Evolutionary conservation across 2,329 filamentous ascomycete genomes (phyloP).

Genomic region (Talaromyces marneffei): DNA sequence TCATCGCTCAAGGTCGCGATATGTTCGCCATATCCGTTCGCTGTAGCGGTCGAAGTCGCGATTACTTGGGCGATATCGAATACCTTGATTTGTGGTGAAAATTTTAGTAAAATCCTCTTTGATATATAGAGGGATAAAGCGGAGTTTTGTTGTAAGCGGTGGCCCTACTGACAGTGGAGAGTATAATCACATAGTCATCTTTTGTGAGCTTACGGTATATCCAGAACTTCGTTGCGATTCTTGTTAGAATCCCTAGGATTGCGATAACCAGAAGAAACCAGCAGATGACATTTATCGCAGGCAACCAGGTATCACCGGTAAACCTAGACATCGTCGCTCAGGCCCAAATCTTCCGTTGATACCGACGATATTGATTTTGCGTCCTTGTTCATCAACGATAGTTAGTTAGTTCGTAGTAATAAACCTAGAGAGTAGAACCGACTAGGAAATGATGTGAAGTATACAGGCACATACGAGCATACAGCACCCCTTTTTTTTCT

Average conservation of each 20-base stretch:
- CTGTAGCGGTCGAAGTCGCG: constrained; percentile 20
- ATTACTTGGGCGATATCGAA: constrained; percentile 20
- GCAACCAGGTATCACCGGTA: constrained; percentile 30
- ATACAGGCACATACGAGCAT: neutral
- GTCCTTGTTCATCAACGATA: neutral
- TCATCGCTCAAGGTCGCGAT: constrained; percentile 9
- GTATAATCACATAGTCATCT: constrained; percentile 21
- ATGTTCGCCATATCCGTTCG: constrained; percentile 22
- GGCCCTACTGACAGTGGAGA: constrained; percentile 19
- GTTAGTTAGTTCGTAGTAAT: neutral
- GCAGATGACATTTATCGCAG: constrained; percentile 24
- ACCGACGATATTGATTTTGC: neutral
- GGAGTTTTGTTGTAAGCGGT: neutral
- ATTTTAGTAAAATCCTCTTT: neutral
- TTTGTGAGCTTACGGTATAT: constrained; percentile 20
- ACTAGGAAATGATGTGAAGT: neutral
- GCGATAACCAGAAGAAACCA: constrained; percentile 25
- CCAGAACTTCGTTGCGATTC: constrained; percentile 22
- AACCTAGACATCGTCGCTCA: constrained; percentile 35
- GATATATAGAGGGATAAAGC: neutral
- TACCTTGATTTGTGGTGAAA: neutral
- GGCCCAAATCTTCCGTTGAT: neutral
- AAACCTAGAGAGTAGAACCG: neutral
- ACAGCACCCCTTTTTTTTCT: neutral
- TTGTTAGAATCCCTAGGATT: constrained; percentile 21